Evolutionary conservation across 176 grass and related monocot species (phyloP).

Genomic region (Urochloa ruziziensis): DNA sequence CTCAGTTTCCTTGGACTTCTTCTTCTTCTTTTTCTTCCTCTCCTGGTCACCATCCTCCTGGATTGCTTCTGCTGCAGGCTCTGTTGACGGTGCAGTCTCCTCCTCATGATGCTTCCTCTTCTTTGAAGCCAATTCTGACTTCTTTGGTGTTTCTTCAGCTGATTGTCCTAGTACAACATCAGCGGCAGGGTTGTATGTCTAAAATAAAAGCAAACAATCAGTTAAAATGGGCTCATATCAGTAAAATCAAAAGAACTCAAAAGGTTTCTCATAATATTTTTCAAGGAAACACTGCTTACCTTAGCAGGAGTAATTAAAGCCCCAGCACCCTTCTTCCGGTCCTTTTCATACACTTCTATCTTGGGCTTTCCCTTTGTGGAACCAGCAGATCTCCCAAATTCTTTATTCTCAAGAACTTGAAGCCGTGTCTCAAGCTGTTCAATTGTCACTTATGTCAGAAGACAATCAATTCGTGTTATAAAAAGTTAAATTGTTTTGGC

Average conservation of each 20-base stretch:
- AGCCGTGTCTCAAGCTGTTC: conserved; percentile 74
- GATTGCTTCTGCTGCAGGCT: conserved; percentile 4
- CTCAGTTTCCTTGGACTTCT: conserved; percentile 39
- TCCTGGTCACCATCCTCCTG: conserved; percentile 31
- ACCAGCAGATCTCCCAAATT: conserved; percentile 74
- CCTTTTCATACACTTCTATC: conserved; percentile 88
- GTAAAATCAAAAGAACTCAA: too few species aligned
- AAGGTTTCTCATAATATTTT: background rate
- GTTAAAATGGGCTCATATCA: background rate
- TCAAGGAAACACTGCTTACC: conserved; percentile 35
- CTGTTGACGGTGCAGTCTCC: background rate
- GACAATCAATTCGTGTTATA: background rate
- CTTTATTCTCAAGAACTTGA: conserved; percentile 77
- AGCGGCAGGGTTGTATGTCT: conserved; percentile 79
- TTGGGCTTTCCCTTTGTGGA: conserved; percentile 81
- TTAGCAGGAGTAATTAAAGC: conserved; percentile 75
- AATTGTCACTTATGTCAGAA: conserved; percentile 7
- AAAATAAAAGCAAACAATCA: background rate
- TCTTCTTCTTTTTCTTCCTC: conserved; percentile 48
- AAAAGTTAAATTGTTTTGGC: background rate
- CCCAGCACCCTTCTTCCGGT: conserved; percentile 78
- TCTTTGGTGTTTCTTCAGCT: conserved; percentile 40
- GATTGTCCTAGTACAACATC: conserved; percentile 57
- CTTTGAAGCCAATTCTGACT: conserved; percentile 41
- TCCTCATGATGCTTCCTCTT: conserved; percentile 60